phyloP scores from a whole-genome alignment of 345 rosid genomes.

The Gossypium thurberi region DNA sequence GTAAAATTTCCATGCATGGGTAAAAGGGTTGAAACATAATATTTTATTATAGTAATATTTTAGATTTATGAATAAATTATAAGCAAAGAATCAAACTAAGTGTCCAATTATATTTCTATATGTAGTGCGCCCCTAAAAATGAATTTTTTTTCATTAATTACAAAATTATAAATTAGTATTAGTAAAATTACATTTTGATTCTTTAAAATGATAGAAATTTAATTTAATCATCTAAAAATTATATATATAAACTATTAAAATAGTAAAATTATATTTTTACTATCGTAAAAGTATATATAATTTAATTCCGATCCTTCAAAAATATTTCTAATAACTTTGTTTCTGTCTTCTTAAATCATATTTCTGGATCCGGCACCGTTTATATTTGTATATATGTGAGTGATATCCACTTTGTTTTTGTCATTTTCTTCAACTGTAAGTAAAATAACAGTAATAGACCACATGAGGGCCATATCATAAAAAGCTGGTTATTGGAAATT shows the following conservation, averaged over 20 bases:
- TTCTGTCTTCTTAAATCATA: too few relatives aligned
- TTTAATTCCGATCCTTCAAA: too few relatives aligned
- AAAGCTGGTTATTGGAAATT: neutral
- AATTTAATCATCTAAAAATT: too few relatives aligned
- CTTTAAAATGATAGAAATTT: accelerated
- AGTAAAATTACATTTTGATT: accelerated
- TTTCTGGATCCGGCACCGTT: accelerated
- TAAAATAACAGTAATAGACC: constrained; percentile 5
- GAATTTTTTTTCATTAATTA: too few relatives aligned
- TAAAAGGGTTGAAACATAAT: neutral
- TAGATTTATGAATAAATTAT: neutral
- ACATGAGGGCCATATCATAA: constrained; percentile 11
- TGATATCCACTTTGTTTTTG: constrained; percentile 13
- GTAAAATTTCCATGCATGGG: neutral
- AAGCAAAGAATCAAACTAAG: neutral
- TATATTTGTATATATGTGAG: neutral
- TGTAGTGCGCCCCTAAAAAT: too few relatives aligned
- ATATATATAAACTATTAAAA: too few relatives aligned
- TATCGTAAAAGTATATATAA: too few relatives aligned
- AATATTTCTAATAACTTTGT: too few relatives aligned
- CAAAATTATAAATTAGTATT: too few relatives aligned
- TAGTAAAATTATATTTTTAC: too few relatives aligned
- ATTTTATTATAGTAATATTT: too few relatives aligned
- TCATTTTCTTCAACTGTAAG: constrained; percentile 26
- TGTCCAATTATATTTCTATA: too few relatives aligned